Percentiles rank a stretch among this genome's conserved stretches.
These are phyloP conservation scores for Tricladium varicosporioides DNA, from an alignment of 2,329 filamentous ascomycete species.

Conservation along the genomic window DNA sequence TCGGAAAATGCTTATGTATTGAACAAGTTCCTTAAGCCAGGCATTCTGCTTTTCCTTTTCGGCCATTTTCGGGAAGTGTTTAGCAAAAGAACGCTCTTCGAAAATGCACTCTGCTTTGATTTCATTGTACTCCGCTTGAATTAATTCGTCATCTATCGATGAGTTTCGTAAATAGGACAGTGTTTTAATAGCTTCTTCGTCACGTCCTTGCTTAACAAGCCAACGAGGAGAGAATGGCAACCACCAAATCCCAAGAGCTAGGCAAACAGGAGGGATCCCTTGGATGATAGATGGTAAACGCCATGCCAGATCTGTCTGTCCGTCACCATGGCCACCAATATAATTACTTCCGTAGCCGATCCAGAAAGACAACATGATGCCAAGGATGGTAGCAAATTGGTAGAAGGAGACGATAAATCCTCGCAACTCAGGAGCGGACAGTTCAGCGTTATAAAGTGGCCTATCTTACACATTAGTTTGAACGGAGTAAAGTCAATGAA, in stretches of 20 bases:
- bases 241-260: constrained; percentile 55
- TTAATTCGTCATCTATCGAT: constrained; percentile 45
- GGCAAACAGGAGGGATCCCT: constrained; percentile 50
- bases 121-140: constrained; percentile 56
- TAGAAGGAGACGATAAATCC: constrained; percentile 31
- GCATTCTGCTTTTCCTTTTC: too few relatives aligned
- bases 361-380: constrained; percentile 33
- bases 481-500: neutral
- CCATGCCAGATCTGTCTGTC: constrained; percentile 49
- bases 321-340: constrained; percentile 26
- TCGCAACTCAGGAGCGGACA: constrained; percentile 30
- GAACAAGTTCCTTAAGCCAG: constrained; percentile 14
- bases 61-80: constrained; percentile 45
- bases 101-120: constrained; percentile 58
- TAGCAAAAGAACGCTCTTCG: constrained; percentile 50
- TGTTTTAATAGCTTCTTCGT: constrained; percentile 49
- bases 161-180: constrained; percentile 50
- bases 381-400: constrained; percentile 29
- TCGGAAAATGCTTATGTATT: constrained; percentile 21
- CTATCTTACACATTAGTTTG: constrained; percentile 44
- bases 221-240: constrained; percentile 59
- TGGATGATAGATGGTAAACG: constrained; percentile 55
- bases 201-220: constrained; percentile 54
- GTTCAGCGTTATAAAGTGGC: constrained; percentile 43
- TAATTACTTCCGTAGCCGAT: constrained; percentile 31